Percentiles rank a stretch among this genome's conserved stretches.
Conservation (phyloP, 768 basidiomycete species). For the Gyrodon lividus region DNA sequence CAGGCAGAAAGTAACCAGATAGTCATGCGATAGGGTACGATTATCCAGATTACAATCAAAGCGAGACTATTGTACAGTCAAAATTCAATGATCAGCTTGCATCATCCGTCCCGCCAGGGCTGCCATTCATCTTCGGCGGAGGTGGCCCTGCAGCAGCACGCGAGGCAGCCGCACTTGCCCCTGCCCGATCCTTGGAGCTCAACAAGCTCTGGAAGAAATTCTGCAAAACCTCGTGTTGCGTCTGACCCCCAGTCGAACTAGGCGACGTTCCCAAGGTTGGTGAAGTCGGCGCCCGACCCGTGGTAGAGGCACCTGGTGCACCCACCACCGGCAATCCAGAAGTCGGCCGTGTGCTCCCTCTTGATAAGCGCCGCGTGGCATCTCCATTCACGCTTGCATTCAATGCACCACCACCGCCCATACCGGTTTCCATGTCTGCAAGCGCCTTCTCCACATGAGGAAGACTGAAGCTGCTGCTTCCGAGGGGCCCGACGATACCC, state of each 20-base stretch:
- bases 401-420: slow-evolving; percentile 33
- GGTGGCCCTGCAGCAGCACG: slow-evolving; percentile 11
- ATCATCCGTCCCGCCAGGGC: slow-evolving; percentile 38
- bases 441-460: slow-evolving; percentile 88
- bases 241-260: slow-evolving; percentile 54
- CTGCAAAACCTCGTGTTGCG: slow-evolving; percentile 80
- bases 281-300: slow-evolving; percentile 39
- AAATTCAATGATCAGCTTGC: slow-evolving; percentile 23
- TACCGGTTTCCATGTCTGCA: slow-evolving; percentile 79
- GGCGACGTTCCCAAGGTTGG: slow-evolving; percentile 39
- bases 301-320: slow-evolving; percentile 31
- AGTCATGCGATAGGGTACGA: background rate
- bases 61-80: slow-evolving; percentile 1
- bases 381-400: slow-evolving; percentile 36
- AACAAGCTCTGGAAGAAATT: slow-evolving; percentile 86
- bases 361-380: slow-evolving; percentile 33
- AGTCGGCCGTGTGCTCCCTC: slow-evolving; percentile 26
- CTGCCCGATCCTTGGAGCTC: slow-evolving; percentile 61
- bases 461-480: slow-evolving; percentile 79
- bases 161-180: slow-evolving; percentile 33
- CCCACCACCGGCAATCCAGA: slow-evolving; percentile 42
- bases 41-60: background rate
- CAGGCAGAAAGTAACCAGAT: background rate
- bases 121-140: slow-evolving; percentile 35
- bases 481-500: slow-evolving; percentile 92